Evolutionary conservation across 495 filamentous ascomycete genomes (phyloP), one percentile per base, ranked within the genome.

Genomic region (Xylaria flabelliformis): DNA sequence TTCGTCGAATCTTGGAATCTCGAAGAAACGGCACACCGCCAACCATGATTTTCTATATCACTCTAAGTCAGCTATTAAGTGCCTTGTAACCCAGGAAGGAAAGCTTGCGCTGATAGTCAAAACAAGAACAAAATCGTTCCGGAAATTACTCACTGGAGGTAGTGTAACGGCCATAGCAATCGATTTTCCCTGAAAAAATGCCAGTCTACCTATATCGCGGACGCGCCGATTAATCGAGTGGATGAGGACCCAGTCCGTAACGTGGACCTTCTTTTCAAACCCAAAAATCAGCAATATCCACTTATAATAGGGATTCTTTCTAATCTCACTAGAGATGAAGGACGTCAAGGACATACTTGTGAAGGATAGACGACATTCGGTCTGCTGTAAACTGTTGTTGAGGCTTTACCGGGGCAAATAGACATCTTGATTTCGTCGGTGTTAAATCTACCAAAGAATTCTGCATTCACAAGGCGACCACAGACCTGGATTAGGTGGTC

Each of bases 161-260:
- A 51, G 48, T 51, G 48, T 51, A 51, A 21, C 21, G 3, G 48
- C n/a, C 48, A 51, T 51, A 8, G 48, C 48, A 51, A 51, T 51
- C n/a, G 48, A 34, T 58, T 58, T 61, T 19, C 58, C 32, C n/a
- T 41, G 32, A 7, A 41, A 61, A 41, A 61, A 61, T 0, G 58
- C 58, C 34, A 12, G 13, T 41, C 58, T 61, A 17, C 58, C 58
- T 34, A 61, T n/a, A 17, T 61, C 17, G 58, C 58, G 58, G 5
- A 61, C 15, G 58, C 29, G 58, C 8, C 34, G 29, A 21, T 36
- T 61, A 10, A 41, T 61, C 19, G 34, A 61, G 58, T 39, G 29
- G 58, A 61, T 61, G 34, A 61, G 58, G 34, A 61, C 32, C 58
- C 58, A 61, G 34, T 61, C 58, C 29, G 4, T 34, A 61, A 61